phyloP scores from a whole-genome alignment of 2,329 filamentous ascomycete species.

The Escovopsis sp. region DNA sequence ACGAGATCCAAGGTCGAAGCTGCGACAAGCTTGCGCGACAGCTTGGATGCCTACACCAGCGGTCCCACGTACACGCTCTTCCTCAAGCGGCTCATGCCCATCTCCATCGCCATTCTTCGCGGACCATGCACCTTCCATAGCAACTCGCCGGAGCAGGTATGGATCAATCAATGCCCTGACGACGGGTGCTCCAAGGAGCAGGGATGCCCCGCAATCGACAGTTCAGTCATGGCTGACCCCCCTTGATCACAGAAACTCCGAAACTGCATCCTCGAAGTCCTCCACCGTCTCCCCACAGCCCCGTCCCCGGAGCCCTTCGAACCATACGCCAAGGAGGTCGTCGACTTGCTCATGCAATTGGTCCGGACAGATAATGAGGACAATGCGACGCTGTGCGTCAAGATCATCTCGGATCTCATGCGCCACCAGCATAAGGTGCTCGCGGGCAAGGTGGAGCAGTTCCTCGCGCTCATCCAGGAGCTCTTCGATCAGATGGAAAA shows the following conservation, averaged over 20 bases:
- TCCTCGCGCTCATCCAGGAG: conserved; percentile 83
- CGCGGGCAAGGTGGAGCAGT: conserved; percentile 65
- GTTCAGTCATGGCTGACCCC: background rate
- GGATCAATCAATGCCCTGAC: conserved; percentile 9
- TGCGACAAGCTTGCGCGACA: conserved; percentile 77
- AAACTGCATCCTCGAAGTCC: conserved; percentile 84
- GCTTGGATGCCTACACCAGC: conserved; percentile 73
- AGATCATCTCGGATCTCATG: conserved; percentile 94
- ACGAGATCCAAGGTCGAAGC: conserved; percentile 67
- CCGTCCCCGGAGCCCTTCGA: conserved; percentile 71
- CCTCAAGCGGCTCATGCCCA: conserved; percentile 74
- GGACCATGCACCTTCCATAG: conserved; percentile 84
- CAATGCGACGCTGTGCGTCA: conserved; percentile 95
- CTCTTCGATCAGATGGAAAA: conserved; percentile 92
- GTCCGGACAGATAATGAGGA: conserved; percentile 93
- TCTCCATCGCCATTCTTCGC: conserved; percentile 73
- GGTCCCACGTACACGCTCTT: conserved; percentile 67
- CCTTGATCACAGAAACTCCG: conserved; percentile 54
- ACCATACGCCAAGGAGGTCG: conserved; percentile 73
- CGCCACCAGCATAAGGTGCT: conserved; percentile 80
- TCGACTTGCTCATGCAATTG: conserved; percentile 78
- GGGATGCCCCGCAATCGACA: too few species aligned
- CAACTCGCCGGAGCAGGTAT: conserved; percentile 75
- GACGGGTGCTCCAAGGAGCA: too few species aligned
- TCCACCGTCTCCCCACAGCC: conserved; percentile 68